Base-by-base conservation (phyloP, 805 yeast species). In the Pachysolen tannophilus region DNA sequence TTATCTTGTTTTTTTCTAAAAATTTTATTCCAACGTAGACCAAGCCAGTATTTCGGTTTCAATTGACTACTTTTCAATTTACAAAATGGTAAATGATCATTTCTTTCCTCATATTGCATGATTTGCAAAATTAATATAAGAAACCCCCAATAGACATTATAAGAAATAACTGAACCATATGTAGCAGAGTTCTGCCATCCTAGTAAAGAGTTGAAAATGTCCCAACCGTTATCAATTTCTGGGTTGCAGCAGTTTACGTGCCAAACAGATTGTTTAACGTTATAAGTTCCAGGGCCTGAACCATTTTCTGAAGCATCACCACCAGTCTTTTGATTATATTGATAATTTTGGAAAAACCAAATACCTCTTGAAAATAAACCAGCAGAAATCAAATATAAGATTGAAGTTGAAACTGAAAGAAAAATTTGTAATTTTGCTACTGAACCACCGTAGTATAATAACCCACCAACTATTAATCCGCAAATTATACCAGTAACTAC, bases 181-280 rank as follows among this genome's bases (percentile, higher is more conserved):
- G 95, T 86, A 40, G 96, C 97, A 35, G 95, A 75, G 63, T 90
- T 90, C 65, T 87, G 95, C 98, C 98, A 90, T 43, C 97, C 98
- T 44, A 90, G 67, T 38, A 90, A 60, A 19, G 97, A 85, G 54
- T 90, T 90, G 72, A 90, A 90, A 42, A 90, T 78, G 72, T 87
- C 95, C 97, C 97, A 90, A 65, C 97, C 97, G 48, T 80, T 78
- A 61, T 82, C 90, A 40, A 70, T 67, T 59, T 82, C 88, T 30
- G 97, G 97, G 61, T 87, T 87, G 67, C 97, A 90, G 65, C 97
- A 90, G 71, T 90, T 87, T 42, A 90, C 94, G 63, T 90, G 98
- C 88, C 95, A 90, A 19, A 90, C 96, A 10, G 82, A 62, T 51
- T 71, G 72, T 33, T 67, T 50, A 50, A 90, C 75, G 60, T 90